These are phyloP conservation scores for Hysterium pulicare DNA, from an alignment of 2,329 filamentous ascomycete species.

Conservation along the genomic window DNA sequence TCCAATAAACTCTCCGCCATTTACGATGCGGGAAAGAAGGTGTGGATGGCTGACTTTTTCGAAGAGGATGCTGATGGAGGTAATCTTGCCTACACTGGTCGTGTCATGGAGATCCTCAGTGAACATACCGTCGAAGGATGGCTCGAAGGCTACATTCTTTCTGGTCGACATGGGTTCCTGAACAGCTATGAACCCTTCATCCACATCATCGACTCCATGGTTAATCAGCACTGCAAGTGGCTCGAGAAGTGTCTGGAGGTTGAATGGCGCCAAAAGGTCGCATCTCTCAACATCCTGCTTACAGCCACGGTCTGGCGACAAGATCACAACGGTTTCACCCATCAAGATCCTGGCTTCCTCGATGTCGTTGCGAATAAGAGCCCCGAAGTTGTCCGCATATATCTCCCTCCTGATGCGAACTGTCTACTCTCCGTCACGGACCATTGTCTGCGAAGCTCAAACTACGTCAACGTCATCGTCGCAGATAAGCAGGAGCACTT, in stretches of 20 bases:
- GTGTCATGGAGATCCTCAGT: constrained; percentile 81
- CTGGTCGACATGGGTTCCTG: constrained; percentile 70
- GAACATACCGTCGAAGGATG: constrained; percentile 78
- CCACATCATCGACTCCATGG: constrained; percentile 81
- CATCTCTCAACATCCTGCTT: constrained; percentile 75
- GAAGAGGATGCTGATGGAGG: constrained; percentile 72
- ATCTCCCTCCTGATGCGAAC: constrained; percentile 77
- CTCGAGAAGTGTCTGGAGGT: constrained; percentile 78
- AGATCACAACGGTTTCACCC: constrained; percentile 81
- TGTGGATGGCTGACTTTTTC: constrained; percentile 76
- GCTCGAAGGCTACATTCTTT: constrained; percentile 75
- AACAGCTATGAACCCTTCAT: constrained; percentile 84
- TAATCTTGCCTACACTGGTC: constrained; percentile 64
- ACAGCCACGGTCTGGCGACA: constrained; percentile 78
- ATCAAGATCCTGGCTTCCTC: constrained; percentile 77
- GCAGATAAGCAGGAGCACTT: constrained; percentile 77
- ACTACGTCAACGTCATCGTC: constrained; percentile 80
- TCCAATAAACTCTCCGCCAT: constrained; percentile 73
- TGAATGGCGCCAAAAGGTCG: constrained; percentile 69
- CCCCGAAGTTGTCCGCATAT: constrained; percentile 75
- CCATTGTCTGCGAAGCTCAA: constrained; percentile 68
- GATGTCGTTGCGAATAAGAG: constrained; percentile 78
- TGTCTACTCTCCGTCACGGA: constrained; percentile 72
- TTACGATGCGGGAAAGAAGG: constrained; percentile 73
- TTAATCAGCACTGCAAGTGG: constrained; percentile 85